phyloP scores from a whole-genome alignment of 345 rosid species.

The Xanthoceras sorbifolium region DNA sequence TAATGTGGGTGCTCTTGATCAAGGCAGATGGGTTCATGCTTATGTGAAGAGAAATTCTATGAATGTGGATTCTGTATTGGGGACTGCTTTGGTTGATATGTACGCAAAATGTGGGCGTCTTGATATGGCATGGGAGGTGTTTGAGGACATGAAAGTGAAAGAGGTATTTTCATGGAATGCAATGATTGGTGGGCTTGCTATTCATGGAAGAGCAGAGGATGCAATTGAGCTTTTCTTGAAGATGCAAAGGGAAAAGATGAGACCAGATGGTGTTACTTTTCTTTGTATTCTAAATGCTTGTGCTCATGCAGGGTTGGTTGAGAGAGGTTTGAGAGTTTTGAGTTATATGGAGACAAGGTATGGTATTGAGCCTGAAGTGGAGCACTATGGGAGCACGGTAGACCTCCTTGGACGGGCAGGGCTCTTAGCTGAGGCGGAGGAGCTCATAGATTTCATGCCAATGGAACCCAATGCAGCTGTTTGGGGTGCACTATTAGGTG shows the following conservation, averaged over 20 bases:
- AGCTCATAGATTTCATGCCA: conserved; percentile 39
- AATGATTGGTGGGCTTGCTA: conserved; percentile 47
- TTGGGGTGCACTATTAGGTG: conserved; percentile 48
- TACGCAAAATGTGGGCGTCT: conserved; percentile 47
- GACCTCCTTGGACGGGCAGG: conserved; percentile 49
- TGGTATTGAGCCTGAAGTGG: conserved; percentile 38
- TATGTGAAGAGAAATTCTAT: conserved; percentile 31
- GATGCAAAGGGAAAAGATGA: conserved; percentile 36
- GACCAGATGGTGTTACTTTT: conserved; percentile 43
- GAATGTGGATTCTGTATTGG: conserved; percentile 35
- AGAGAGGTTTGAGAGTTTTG: conserved; percentile 31
- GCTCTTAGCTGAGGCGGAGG: conserved; percentile 39
- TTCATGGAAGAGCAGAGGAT: conserved; percentile 48
- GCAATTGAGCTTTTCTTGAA: conserved; percentile 39
- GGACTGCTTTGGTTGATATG: conserved; percentile 51
- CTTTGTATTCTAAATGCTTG: conserved; percentile 42
- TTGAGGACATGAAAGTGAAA: conserved; percentile 38
- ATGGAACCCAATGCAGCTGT: conserved; percentile 44
- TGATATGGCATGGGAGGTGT: conserved; percentile 48
- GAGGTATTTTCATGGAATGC: conserved; percentile 50
- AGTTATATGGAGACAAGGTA: conserved; percentile 32
- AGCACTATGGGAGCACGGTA: conserved; percentile 51
- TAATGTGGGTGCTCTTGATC: conserved; percentile 46
- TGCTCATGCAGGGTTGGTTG: conserved; percentile 44
- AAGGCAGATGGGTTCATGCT: conserved; percentile 51